A percentile compares a stretch with the other conserved stretches of the same genome.
Evolutionary conservation across 805 yeast genomes (phyloP).

Genomic region (Candida berthetii): DNA sequence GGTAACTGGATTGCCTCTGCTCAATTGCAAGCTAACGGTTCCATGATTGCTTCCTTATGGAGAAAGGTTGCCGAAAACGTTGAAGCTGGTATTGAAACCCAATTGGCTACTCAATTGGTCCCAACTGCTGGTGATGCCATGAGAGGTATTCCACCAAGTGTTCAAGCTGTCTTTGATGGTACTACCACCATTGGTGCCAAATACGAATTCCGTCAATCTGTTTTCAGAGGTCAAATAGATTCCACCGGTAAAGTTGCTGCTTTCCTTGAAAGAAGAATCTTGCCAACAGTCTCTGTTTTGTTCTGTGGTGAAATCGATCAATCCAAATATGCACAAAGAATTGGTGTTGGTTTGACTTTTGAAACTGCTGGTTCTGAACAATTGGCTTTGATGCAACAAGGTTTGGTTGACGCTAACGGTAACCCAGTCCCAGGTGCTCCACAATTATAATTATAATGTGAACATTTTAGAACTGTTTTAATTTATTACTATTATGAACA

Average conservation of each 20-base stretch:
- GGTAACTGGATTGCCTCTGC: slow-evolving; percentile 93
- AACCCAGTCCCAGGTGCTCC: slow-evolving; percentile 83
- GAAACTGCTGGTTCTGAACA: slow-evolving; percentile 95
- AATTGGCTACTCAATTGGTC: slow-evolving; percentile 66
- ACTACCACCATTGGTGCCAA: slow-evolving; percentile 93
- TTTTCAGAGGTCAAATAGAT: slow-evolving; percentile 93
- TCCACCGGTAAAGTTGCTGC: slow-evolving; percentile 86
- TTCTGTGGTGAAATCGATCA: slow-evolving; percentile 95
- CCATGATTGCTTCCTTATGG: slow-evolving; percentile 86
- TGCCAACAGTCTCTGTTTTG: slow-evolving; percentile 84
- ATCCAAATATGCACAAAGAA: slow-evolving; percentile 63
- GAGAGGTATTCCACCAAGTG: slow-evolving; percentile 74
- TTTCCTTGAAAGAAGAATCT: slow-evolving; percentile 86
- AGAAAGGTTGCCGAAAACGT: slow-evolving; percentile 88
- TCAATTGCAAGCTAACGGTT: slow-evolving; percentile 90
- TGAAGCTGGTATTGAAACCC: slow-evolving; percentile 91
- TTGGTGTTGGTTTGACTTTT: slow-evolving; percentile 93
- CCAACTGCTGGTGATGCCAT: slow-evolving; percentile 66
- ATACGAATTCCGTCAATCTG: slow-evolving; percentile 94
- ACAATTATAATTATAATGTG: slow-evolving; percentile 29
- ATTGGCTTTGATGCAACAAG: slow-evolving; percentile 86
- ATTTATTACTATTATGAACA: too few relatives aligned
- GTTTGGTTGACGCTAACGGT: slow-evolving; percentile 75
- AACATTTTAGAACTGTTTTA: neutral
- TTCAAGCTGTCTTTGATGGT: slow-evolving; percentile 84